Percentiles rank a stretch among this genome's conserved stretches.
These are phyloP conservation scores for Purshia tridentata DNA, from an alignment of 306 rosid genomes.

Conservation along the genomic window DNA sequence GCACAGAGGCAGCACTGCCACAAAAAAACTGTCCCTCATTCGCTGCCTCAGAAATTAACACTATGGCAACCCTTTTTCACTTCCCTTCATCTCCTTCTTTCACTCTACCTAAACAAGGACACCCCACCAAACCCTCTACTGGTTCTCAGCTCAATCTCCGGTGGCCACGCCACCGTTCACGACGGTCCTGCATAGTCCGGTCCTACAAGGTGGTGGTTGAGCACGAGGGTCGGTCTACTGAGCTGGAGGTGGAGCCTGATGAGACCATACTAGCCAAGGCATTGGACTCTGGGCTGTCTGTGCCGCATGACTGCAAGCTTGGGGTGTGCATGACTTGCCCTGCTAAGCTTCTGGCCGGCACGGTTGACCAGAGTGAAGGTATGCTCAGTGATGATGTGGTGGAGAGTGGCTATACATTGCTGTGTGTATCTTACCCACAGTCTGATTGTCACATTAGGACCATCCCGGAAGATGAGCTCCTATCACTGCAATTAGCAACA, in stretches of 20 bases:
- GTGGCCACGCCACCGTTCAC: constrained; percentile 21
- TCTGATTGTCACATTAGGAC: constrained; percentile 75
- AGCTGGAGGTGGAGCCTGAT: constrained; percentile 57
- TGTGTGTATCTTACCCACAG: constrained; percentile 71
- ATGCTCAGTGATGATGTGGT: constrained; percentile 99
- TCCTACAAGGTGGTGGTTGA: constrained; percentile 82
- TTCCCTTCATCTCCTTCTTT: constrained; percentile 43
- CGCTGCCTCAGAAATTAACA: constrained; percentile 14
- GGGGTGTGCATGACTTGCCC: constrained; percentile 99
- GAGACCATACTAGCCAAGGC: constrained; percentile 66
- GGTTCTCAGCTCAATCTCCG: constrained; percentile 33
- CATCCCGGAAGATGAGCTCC: constrained; percentile 84
- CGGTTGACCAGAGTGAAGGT: constrained; percentile 92
- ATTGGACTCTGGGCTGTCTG: constrained; percentile 62
- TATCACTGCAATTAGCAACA: constrained; percentile 83
- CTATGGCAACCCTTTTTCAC: constrained; percentile 61
- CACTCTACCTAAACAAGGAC: constrained; percentile 35
- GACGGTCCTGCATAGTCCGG: constrained; percentile 34
- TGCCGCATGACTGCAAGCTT: constrained; percentile 95
- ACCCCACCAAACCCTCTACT: constrained; percentile 33
- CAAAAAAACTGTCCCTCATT: constrained; percentile 17
- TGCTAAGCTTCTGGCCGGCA: constrained; percentile 70
- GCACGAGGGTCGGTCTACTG: constrained; percentile 57
- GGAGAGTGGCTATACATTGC: constrained; percentile 74
- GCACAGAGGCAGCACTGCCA: constrained; percentile 6